These are phyloP conservation scores for Themeda triandra DNA, from an alignment of 176 grass and related monocot genomes.

Conservation along the genomic window DNA sequence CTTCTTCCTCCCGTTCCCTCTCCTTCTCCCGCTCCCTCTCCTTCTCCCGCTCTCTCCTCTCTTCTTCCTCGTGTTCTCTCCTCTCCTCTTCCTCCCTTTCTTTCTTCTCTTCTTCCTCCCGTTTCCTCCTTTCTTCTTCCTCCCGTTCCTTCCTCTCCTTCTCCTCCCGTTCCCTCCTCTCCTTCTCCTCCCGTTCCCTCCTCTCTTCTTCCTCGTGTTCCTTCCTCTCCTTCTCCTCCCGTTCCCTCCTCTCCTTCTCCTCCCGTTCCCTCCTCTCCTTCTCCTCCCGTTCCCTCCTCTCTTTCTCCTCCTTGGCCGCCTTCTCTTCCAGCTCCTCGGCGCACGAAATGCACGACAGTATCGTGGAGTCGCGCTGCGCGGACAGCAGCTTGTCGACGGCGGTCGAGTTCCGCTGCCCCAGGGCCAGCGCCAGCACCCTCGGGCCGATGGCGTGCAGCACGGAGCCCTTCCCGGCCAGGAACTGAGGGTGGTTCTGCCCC, in stretches of 20 bases:
- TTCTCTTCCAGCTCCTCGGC: conserved; percentile 64
- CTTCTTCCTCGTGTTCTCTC: background rate
- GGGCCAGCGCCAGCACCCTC: conserved; percentile 45
- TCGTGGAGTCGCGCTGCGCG: conserved; percentile 47
- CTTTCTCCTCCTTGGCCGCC: conserved; percentile 29
- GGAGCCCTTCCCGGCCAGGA: conserved; percentile 54
- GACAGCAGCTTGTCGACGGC: conserved; percentile 48
- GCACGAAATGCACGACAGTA: conserved; percentile 75
- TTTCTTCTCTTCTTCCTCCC: background rate
- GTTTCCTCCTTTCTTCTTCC: background rate
- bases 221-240: background rate
- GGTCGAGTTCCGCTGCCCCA: conserved; percentile 43
- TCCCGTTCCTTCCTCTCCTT: background rate
- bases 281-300: background rate
- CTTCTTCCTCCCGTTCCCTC: background rate
- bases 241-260: background rate
- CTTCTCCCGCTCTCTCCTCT: background rate
- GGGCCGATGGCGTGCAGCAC: conserved; percentile 56
- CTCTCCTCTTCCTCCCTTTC: background rate
- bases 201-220: background rate
- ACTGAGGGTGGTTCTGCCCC: conserved; percentile 78
- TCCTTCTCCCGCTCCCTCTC: background rate
- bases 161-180: background rate
- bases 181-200: background rate
- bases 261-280: background rate